A percentile compares a stretch with the other conserved stretches of the same genome.
These are phyloP conservation scores for Clavispora fructus DNA, from an alignment of 805 yeast species.

Conservation along the genomic window DNA sequence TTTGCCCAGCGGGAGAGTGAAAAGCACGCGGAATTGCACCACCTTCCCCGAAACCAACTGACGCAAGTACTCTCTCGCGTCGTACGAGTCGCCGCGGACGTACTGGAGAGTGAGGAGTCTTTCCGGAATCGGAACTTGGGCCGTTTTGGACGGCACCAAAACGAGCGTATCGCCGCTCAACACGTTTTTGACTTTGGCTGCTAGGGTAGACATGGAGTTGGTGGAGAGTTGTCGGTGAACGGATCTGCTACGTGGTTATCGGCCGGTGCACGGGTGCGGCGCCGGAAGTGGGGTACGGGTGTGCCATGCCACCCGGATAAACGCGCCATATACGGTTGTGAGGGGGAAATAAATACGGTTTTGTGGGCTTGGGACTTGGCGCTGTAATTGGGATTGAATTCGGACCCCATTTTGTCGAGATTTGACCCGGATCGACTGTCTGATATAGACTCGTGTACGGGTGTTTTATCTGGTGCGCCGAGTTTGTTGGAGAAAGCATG, in stretches of 20 bases:
- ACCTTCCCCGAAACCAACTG: constrained; percentile 59
- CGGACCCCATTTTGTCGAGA: no score
- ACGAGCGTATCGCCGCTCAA: constrained; percentile 68
- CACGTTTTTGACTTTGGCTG: constrained; percentile 66
- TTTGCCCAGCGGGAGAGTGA: constrained; percentile 48
- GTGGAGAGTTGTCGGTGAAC: not conserved
- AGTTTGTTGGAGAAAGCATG: no score
- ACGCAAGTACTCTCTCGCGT: constrained; percentile 59
- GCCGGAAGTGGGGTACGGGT: no score
- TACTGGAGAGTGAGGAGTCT: constrained; percentile 60
- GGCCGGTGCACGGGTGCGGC: not conserved
- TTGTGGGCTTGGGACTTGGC: no score
- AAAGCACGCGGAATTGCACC: constrained; percentile 53
- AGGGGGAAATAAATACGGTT: no score
- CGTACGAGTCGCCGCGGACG: constrained; percentile 55
- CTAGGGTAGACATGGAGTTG: constrained; percentile 3
- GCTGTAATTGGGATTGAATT: no score
- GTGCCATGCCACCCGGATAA: no score
- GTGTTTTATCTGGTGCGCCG: no score
- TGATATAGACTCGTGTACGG: no score
- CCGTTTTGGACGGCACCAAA: constrained; percentile 43
- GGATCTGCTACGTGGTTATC: not conserved
- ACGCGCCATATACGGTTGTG: no score
- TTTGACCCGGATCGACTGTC: no score
- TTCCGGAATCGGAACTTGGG: constrained; percentile 47